phyloP scores from a whole-genome alignment of 495 filamentous ascomycete genomes.

The Daldinia loculata region DNA sequence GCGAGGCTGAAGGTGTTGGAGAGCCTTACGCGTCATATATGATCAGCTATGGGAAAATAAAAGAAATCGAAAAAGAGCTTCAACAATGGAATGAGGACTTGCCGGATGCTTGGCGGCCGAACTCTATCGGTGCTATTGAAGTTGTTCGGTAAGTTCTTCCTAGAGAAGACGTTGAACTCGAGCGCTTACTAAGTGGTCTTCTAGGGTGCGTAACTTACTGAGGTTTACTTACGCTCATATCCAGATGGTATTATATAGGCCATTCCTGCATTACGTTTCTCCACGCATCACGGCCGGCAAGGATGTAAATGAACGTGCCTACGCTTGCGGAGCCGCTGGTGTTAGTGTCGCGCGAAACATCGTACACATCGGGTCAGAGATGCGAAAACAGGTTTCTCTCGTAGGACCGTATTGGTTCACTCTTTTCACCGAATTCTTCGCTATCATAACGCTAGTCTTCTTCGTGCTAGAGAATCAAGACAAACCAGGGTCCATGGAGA shows the following conservation, averaged over 20 bases:
- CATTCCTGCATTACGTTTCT: slow-evolving; percentile 94
- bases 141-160: slow-evolving; percentile 71
- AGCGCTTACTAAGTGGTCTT: slow-evolving; percentile 34
- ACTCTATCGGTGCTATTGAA: slow-evolving; percentile 74
- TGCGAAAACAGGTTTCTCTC: slow-evolving; percentile 82
- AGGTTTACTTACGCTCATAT: slow-evolving; percentile 90
- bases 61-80: slow-evolving; percentile 89
- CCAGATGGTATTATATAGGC: slow-evolving; percentile 93
- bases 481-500: slow-evolving; percentile 74
- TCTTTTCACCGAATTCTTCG: slow-evolving; percentile 96
- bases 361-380: slow-evolving; percentile 88
- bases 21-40: slow-evolving; percentile 66
- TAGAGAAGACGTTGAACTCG: background rate
- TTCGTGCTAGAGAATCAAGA: slow-evolving; percentile 91
- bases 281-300: slow-evolving; percentile 68
- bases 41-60: slow-evolving; percentile 86
- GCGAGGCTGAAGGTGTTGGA: slow-evolving; percentile 52
- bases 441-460: slow-evolving; percentile 88
- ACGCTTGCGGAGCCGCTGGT: slow-evolving; percentile 90
- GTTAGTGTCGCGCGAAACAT: slow-evolving; percentile 94
- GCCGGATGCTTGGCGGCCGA: slow-evolving; percentile 76
- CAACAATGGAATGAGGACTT: slow-evolving; percentile 84
- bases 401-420: slow-evolving; percentile 96
- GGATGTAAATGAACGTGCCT: slow-evolving; percentile 83
- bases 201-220: slow-evolving; percentile 85